phyloP scores from a whole-genome alignment of 352 stramenopile species.

The Globisporangium paroecandrum region DNA sequence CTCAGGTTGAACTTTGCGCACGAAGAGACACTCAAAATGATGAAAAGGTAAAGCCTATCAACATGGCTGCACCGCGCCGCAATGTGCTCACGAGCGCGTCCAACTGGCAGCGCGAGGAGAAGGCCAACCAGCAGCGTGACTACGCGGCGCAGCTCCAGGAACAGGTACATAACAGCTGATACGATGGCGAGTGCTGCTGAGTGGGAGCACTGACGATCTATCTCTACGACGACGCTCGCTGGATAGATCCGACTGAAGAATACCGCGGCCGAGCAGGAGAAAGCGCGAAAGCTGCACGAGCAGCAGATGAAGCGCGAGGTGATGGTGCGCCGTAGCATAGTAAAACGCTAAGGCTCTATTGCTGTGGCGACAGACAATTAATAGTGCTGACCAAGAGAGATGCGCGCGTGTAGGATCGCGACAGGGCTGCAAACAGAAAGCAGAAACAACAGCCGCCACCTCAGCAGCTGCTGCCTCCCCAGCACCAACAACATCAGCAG shows the following conservation, averaged over 20 bases:
- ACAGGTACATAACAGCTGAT: constrained; percentile 27
- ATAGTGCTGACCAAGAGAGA: neutral
- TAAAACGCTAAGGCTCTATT: neutral
- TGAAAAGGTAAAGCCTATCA: neutral
- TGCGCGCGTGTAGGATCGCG: constrained; percentile 18
- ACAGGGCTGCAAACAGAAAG: constrained; percentile 10
- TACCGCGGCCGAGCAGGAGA: constrained; percentile 37
- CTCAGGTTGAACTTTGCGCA: neutral
- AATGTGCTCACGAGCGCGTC: constrained; percentile 38
- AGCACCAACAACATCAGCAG: neutral
- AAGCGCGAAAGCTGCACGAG: constrained; percentile 34
- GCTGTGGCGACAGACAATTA: constrained; percentile 9
- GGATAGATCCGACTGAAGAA: constrained; percentile 46
- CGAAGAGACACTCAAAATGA: neutral
- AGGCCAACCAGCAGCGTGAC: constrained; percentile 47
- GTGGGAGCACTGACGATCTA: neutral
- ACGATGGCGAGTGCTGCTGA: neutral
- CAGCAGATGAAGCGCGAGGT: constrained; percentile 49
- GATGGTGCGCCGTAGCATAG: constrained; percentile 19
- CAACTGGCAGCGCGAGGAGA: constrained; percentile 49
- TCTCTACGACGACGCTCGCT: neutral
- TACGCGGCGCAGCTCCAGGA: constrained; percentile 68
- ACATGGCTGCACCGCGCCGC: constrained; percentile 23
- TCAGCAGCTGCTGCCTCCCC: neutral
- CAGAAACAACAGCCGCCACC: constrained; percentile 4